Percentiles rank a stretch among this genome's conserved stretches.
phyloP scores from a whole-genome alignment of 2,329 filamentous ascomycete species.

The Chrysoporthe cubensis region DNA sequence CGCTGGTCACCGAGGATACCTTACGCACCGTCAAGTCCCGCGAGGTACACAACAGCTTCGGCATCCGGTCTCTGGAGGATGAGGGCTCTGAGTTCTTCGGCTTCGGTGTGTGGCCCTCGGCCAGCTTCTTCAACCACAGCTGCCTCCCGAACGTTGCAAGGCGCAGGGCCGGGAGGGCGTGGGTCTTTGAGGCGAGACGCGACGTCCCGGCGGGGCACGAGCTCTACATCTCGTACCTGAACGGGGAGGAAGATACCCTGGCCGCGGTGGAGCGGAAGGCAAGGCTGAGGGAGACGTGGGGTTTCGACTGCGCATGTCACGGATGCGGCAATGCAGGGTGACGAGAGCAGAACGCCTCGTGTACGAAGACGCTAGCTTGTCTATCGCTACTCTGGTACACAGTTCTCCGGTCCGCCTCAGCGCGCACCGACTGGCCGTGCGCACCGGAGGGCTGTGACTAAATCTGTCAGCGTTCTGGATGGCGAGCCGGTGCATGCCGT shows the following conservation, averaged over 20 bases:
- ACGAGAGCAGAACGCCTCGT: too few species aligned
- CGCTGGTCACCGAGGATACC: constrained; percentile 11
- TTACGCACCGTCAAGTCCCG: constrained; percentile 16
- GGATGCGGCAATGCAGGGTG: constrained; percentile 1
- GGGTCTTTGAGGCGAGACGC: constrained; percentile 20
- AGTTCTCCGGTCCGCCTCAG: too few species aligned
- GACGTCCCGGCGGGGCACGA: constrained; percentile 16
- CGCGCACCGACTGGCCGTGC: too few species aligned
- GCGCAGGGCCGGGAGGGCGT: constrained; percentile 20
- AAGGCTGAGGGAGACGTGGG: constrained; percentile 23
- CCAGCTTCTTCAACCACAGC: constrained; percentile 28
- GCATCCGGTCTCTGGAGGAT: constrained; percentile 27
- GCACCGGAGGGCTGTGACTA: background rate
- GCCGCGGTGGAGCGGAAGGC: constrained; percentile 12
- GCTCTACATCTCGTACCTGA: constrained; percentile 26
- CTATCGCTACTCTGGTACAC: too few species aligned
- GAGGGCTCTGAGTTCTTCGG: constrained; percentile 28
- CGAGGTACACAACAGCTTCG: constrained; percentile 28
- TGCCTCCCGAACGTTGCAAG: constrained; percentile 22
- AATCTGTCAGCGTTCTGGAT: background rate
- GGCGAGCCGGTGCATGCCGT: background rate
- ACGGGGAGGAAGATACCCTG: constrained; percentile 19
- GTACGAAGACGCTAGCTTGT: too few species aligned
- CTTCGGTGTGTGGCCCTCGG: constrained; percentile 25
- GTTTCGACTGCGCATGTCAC: constrained; percentile 24